Base-by-base conservation (phyloP, 495 filamentous ascomycete genomes). In the Cenococcum geophilum region DNA sequence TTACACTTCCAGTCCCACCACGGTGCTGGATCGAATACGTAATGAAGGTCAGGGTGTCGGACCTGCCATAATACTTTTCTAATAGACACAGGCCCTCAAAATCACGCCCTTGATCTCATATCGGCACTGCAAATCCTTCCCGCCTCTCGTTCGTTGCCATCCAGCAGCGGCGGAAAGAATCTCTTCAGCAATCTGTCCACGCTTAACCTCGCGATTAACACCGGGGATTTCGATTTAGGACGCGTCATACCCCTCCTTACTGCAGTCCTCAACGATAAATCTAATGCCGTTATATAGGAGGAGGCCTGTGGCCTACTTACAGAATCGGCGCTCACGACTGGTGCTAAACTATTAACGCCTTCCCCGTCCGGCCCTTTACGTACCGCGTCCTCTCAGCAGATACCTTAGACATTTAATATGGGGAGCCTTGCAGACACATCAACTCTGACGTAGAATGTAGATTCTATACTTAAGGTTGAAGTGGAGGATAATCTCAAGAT, bases 361-460 rank as follows among this genome's bases (percentile, higher is more conserved):
- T 56, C 61, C 5, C 56, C 56, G 9, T 60, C 49, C 10, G 57
- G 25, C n/a, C 49, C 57, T 59, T 45, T 47, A 34, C 56, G 35
- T 55, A 59, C 57, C 49, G 25, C 61, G 1, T 64, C 61, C n/a
- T 64, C 59, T 60, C 60, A 62, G 54, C 61, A 64, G 61, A 64
- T 56, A 57, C 61, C 61, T 48, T 59, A 22, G 49, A 47, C 56
- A 16, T 64, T 59, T 56, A 59, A 60, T 32, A 59, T 57, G 25
- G 61, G 61, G 22, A 64, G 61, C 40, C 59, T 64, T 25, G 49
- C 48, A 22, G 57, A 64, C 61, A 59, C 61, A 55, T 59, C 56
- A 20, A 57, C 59, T 22, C 57, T 64, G 1, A 64, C 56, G 32
- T 60, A 22, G 61, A 48, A 64, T 27, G 61, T 64, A 2, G 61